Base-by-base conservation (phyloP, 2,329 filamentous ascomycete species). In the Fusarium algeriense region DNA sequence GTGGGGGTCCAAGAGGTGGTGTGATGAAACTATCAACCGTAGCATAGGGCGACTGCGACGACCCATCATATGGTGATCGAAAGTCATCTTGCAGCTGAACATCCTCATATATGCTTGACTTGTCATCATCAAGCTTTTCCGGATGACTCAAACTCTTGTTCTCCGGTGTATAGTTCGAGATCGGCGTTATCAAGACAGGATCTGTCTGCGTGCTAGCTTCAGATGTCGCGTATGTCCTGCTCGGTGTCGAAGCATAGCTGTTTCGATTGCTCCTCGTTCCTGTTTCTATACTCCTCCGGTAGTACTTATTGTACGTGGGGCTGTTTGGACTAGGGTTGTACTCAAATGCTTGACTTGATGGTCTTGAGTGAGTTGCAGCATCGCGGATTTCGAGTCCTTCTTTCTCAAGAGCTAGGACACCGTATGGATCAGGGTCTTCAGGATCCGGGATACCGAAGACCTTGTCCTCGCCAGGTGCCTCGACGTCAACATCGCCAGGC, bases 341-440 rank as follows among this genome's bases (percentile, higher is more conserved):
- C 41, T 81, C 78, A 6, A 83, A 82, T 19, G 77, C 73, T 53
- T 79, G 67, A n/a, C 80, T 81, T 4, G 78, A 70, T 5, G 80
- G 79, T 6, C 80, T 75, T 4, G 78, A 78, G 6, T 71, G 78
- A 3, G 79, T 82, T 3, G 75, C 78, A 3, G 81, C 80, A 14
- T 83, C 81, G 9, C 77, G 76, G 12, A 83, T 79, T 8, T 79
- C 79, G 3, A 83, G 63, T 0, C 81, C 81, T 53, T 82, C 75
- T 40, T 75, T 78, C 57, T 82, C 78, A 9, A 83, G 71, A 1
- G 80, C 81, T 3, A 75, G 60, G 4, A 82, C 80, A 3, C 81
- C 81, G 43, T 77, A 83, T 0, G 81, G 81, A 64, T 83, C 81
- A 1, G 81, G 80, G 40, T 83, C 81, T 17, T 78, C 75, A 5